Evolutionary conservation across 2,329 filamentous ascomycete species (phyloP), one percentile per base, ranked within the genome.

Genomic region (Reticulascus tulasneorum): DNA sequence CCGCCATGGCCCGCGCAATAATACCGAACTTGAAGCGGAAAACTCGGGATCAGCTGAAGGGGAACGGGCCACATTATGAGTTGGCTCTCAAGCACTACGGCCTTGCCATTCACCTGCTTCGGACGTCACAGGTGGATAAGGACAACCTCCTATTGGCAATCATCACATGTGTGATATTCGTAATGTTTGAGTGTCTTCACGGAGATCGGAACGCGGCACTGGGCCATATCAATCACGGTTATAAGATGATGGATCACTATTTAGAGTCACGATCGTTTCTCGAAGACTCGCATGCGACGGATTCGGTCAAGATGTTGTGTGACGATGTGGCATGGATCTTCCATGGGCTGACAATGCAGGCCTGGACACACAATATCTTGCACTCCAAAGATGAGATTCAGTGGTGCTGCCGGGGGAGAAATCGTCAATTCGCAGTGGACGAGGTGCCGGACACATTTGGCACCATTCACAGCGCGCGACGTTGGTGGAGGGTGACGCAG

Each of bases 71-170:
- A 17, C 42, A 47, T 20, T 63, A 64, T 23, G 47, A 65, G 25
- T 62, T 65, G 26, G 62, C 62, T 17, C 50, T 66, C 19, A 49
- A 53, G 8, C 63, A 62, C 37, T 66, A 66, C 31, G 64, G 59
- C 30, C 53, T 62, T 32, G 63, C 63, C 7, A 46, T 66, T n/a
- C 58, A 59, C 4, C 42, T 64, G 9, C 60, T 66, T 21, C 51
- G 61, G 13, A 55, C 54, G 24, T 60, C 61, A 1, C 50, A 42
- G 18, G 58, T 61, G 2, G 58, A 52, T 3, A 54, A 47, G 10
- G 59, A 62, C 9, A 57, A 59, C 2, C 41, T 66, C 13, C 51
- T 61, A 9, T 65, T 61, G 7, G 62, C 63, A 1, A 45, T 66
- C 33, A 37, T 66, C 9, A 61, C 61, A 3, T 65, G 60, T 1